Evolutionary conservation across 2,329 filamentous ascomycete genomes (phyloP).

Genomic region (Penicillium verrucosum): DNA sequence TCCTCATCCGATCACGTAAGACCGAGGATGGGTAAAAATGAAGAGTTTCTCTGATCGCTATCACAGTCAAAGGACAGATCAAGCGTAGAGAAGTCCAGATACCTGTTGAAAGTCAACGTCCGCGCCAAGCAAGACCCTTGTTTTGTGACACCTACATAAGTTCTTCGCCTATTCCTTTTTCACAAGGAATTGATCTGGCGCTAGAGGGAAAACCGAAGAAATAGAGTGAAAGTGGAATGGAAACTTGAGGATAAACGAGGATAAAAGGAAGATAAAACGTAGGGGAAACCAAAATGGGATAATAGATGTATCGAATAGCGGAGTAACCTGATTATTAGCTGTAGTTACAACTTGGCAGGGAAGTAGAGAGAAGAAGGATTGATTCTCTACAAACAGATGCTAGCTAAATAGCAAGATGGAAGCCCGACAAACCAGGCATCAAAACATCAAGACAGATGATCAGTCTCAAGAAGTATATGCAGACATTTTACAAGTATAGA

Average conservation of each 20-base stretch:
- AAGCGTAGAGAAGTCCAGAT: neutral
- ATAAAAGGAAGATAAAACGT: too few species aligned
- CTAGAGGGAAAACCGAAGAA: neutral
- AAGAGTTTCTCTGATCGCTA: neutral
- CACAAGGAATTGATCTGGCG: too few species aligned
- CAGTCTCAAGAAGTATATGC: neutral
- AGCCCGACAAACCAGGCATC: neutral
- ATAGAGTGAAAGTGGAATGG: neutral
- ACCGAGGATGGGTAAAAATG: neutral
- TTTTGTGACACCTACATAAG: neutral
- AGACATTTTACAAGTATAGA: neutral
- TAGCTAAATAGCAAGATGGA: neutral
- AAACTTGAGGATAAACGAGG: neutral
- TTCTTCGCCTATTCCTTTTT: neutral
- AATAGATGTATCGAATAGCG: too few species aligned
- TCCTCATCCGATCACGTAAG: constrained; percentile 58
- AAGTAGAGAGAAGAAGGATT: neutral
- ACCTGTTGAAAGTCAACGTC: neutral
- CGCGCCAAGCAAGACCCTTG: neutral
- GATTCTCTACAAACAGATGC: neutral
- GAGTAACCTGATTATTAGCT: too few species aligned
- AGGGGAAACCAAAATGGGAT: too few species aligned
- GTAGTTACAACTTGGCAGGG: too few species aligned
- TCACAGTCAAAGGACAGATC: neutral
- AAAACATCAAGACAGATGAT: neutral